Conservation (phyloP, 2,329 filamentous ascomycete species). For the Rhynchosporium secalis region DNA sequence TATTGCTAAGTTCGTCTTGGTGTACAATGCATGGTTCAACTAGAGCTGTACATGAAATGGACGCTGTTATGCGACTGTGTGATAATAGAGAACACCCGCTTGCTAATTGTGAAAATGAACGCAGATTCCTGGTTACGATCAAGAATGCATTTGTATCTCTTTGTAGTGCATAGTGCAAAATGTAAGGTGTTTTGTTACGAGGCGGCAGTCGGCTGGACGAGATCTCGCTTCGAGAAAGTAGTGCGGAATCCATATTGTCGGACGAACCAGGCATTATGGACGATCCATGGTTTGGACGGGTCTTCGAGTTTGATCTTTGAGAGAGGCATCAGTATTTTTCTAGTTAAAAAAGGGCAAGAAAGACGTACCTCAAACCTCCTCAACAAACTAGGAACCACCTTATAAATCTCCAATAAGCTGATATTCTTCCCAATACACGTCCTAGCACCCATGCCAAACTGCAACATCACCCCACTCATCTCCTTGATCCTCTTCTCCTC, state of each 20-base stretch:
- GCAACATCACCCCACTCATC: conserved; percentile 71
- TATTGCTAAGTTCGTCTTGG: no score
- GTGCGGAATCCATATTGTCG: conserved; percentile 56
- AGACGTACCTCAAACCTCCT: conserved; percentile 60
- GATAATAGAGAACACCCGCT: no score
- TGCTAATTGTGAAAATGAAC: no score
- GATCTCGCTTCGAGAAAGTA: conserved; percentile 31
- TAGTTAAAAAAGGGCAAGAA: background rate
- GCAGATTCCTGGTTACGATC: no score
- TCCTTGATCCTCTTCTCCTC: conserved; percentile 58
- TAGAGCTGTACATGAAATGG: no score
- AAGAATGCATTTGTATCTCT: background rate
- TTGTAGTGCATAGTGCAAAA: no score
- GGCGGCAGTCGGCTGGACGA: conserved; percentile 27
- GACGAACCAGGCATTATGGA: conserved; percentile 64
- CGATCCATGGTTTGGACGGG: conserved; percentile 56
- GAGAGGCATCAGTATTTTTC: conserved; percentile 8
- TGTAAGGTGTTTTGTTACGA: background rate
- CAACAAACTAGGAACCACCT: conserved; percentile 60
- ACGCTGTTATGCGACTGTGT: no score
- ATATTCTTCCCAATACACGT: conserved; percentile 73
- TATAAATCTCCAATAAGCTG: conserved; percentile 62
- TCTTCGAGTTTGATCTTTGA: conserved; percentile 54
- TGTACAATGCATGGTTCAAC: no score
- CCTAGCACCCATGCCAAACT: conserved; percentile 70